A percentile compares a stretch with the other conserved stretches of the same genome.
Evolutionary conservation across 768 basidiomycete species (phyloP).

Genomic region (Pulveroboletus sp.): DNA sequence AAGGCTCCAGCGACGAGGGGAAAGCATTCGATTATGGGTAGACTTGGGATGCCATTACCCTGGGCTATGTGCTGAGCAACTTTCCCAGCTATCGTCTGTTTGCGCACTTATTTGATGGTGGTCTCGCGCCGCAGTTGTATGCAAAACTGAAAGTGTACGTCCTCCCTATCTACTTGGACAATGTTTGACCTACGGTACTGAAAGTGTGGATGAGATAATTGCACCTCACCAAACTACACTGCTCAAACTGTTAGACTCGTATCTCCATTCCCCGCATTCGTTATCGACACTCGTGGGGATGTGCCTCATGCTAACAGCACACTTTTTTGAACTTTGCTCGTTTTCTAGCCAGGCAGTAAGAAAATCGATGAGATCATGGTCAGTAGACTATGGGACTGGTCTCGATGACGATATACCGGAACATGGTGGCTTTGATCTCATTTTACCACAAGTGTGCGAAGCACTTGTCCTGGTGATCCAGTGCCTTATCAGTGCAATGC

Average conservation of each 20-base stretch:
- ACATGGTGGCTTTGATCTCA: constrained; percentile 52
- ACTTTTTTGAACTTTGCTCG: constrained; percentile 55
- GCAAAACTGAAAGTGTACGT: constrained; percentile 56
- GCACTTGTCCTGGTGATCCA: constrained; percentile 75
- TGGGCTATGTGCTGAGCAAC: constrained; percentile 9
- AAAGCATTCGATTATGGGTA: constrained; percentile 78
- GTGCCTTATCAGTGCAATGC: constrained; percentile 60
- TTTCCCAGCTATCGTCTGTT: constrained; percentile 58
- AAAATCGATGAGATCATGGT: constrained; percentile 37
- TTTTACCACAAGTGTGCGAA: constrained; percentile 76
- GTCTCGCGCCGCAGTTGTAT: constrained; percentile 57
- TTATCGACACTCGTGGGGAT: constrained; percentile 38
- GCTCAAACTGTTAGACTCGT: constrained; percentile 83
- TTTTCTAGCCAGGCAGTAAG: constrained; percentile 54
- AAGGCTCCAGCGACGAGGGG: constrained; percentile 58
- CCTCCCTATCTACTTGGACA: not conserved
- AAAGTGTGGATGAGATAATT: constrained; percentile 64
- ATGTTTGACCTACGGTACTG: constrained; percentile 13
- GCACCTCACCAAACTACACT: constrained; percentile 85
- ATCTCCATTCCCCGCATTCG: constrained; percentile 55
- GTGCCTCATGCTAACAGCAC: constrained; percentile 54
- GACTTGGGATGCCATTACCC: constrained; percentile 9
- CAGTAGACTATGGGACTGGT: constrained; percentile 7
- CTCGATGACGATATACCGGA: constrained; percentile 9
- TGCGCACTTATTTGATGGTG: constrained; percentile 55